A percentile compares a stretch with the other conserved stretches of the same genome.
These are phyloP conservation scores for Fennellomyces sp. DNA, from an alignment of 371 early-diverging fungal species.

Conservation along the genomic window DNA sequence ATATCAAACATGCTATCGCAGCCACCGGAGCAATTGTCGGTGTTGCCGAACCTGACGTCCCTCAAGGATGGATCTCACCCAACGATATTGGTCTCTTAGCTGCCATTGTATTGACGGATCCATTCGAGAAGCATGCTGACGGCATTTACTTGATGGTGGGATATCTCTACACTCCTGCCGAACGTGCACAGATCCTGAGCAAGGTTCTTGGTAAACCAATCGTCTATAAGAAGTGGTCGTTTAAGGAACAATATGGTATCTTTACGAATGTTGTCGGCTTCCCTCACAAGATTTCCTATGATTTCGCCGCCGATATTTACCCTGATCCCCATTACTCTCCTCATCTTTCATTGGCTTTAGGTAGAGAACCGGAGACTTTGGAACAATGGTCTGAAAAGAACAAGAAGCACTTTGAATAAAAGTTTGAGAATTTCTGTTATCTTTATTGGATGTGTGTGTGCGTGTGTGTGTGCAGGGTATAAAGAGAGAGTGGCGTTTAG, in stretches of 20 bases:
- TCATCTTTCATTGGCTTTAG: conserved; percentile 11
- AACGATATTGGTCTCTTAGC: conserved; percentile 19
- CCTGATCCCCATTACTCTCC: neutral
- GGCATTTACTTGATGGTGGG: conserved; percentile 17
- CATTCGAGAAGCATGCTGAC: conserved; percentile 21
- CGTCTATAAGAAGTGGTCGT: conserved; percentile 5
- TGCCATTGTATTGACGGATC: conserved; percentile 11
- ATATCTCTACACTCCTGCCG: neutral
- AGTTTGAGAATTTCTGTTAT: too few relatives aligned
- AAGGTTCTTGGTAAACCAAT: conserved; percentile 3
- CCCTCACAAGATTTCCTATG: conserved; percentile 1
- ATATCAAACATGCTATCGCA: neutral
- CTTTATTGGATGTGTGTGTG: too few relatives aligned
- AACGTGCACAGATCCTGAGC: conserved; percentile 15
- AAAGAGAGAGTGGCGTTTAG: conserved; percentile 2
- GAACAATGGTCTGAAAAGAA: conserved; percentile 13
- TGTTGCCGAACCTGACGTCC: neutral
- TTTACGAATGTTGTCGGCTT: neutral
- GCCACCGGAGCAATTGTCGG: conserved; percentile 1
- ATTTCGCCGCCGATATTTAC: neutral
- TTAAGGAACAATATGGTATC: conserved; percentile 7
- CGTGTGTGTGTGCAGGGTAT: too few relatives aligned
- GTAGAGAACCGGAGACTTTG: conserved; percentile 18
- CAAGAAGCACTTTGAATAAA: too few relatives aligned
- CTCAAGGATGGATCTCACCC: conserved; percentile 17